Conservation (phyloP, 2,329 filamentous ascomycete species). For the Gaeumannomyces sp. region DNA sequence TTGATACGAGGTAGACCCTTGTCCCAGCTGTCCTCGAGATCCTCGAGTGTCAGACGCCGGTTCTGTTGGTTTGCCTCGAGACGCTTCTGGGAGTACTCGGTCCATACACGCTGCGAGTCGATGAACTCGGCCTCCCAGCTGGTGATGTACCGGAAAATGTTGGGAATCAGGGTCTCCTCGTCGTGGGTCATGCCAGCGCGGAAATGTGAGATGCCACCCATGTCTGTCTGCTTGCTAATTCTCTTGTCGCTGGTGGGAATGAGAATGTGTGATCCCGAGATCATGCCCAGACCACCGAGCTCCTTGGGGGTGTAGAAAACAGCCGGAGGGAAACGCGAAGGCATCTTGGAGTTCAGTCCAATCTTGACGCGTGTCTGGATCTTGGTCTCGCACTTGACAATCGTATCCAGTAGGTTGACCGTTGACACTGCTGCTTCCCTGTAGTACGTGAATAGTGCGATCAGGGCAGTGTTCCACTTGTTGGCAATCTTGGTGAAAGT, state of each 20-base stretch:
- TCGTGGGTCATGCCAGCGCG: conserved; percentile 97
- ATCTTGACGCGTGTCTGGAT: conserved; percentile 99
- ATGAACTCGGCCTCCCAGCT: conserved; percentile 99
- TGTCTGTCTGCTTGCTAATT: conserved; percentile 97
- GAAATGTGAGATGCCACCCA: conserved; percentile 94
- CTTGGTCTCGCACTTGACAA: conserved; percentile 99
- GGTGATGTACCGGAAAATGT: conserved; percentile 99
- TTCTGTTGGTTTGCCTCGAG: conserved; percentile 97
- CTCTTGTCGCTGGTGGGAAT: conserved; percentile 97
- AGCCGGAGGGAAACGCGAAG: conserved; percentile 92
- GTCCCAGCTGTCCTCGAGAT: conserved; percentile 97
- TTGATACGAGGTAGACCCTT: conserved; percentile 96
- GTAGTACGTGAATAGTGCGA: conserved; percentile 97
- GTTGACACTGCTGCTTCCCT: conserved; percentile 96
- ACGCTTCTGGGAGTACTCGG: conserved; percentile 97
- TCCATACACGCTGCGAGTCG: conserved; percentile 98
- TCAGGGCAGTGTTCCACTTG: conserved; percentile 98
- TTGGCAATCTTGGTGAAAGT: conserved; percentile 99
- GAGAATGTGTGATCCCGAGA: conserved; percentile 94
- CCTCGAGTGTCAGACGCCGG: conserved; percentile 85
- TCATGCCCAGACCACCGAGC: conserved; percentile 95
- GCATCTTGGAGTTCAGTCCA: conserved; percentile 98
- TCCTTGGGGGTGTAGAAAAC: conserved; percentile 99
- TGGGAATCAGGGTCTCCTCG: conserved; percentile 94
- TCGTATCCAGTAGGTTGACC: conserved; percentile 87